phyloP scores from a whole-genome alignment of 805 yeast genomes.

The Ascoidea tarda region DNA sequence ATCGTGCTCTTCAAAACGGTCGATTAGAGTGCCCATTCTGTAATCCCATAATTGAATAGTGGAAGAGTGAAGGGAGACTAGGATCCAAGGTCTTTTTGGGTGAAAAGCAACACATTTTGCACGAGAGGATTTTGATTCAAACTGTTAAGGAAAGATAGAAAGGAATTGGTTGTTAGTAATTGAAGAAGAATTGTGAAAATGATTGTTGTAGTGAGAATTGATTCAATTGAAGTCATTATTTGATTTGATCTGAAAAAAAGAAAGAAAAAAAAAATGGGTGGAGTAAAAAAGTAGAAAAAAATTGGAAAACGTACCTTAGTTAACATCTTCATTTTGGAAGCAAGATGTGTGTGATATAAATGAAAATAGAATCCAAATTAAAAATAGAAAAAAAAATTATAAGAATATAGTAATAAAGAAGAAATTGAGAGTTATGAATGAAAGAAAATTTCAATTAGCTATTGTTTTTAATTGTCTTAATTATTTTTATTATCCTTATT shows the following conservation, averaged over 20 bases:
- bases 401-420: no score
- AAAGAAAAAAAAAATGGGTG: not conserved
- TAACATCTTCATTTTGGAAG: constrained; percentile 65
- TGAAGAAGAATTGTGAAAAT: no score
- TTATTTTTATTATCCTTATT: not conserved
- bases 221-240: constrained; percentile 1
- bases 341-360: no score
- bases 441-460: no score
- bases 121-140: constrained; percentile 94
- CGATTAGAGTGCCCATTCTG: constrained; percentile 96
- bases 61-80: constrained; percentile 91
- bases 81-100: constrained; percentile 91
- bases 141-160: constrained; percentile 26
- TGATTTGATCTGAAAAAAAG: constrained; percentile 1
- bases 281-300: not conserved
- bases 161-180: no score
- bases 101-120: constrained; percentile 97
- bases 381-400: no score
- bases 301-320: constrained; percentile 36
- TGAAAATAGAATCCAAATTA: no score
- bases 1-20: constrained; percentile 93
- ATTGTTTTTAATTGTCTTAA: not conserved
- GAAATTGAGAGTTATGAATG: no score
- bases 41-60: constrained; percentile 99
- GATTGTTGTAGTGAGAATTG: no score